Conservation (phyloP, 1,284 basidiomycete species). For the Hymenochaete sp. region DNA sequence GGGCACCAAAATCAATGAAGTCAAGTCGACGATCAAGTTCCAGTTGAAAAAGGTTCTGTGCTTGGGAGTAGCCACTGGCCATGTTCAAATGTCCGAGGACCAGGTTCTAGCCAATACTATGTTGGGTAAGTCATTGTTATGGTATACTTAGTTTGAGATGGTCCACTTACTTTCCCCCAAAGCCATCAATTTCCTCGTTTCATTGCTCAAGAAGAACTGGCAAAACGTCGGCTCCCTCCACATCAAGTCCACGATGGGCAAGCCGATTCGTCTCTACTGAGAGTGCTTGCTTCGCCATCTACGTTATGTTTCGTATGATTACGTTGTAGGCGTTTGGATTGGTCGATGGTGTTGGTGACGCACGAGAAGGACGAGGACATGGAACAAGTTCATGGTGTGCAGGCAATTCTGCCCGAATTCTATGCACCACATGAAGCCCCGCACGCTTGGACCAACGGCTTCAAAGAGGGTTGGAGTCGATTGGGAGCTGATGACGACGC, state of each 20-base stretch:
- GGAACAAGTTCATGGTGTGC: conserved; percentile 20
- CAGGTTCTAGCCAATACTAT: conserved; percentile 96
- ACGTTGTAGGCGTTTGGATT: conserved; percentile 8
- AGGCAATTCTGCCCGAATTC: conserved; percentile 33
- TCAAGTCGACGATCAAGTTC: conserved; percentile 99
- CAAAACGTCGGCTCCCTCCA: conserved; percentile 99
- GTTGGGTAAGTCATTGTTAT: conserved; percentile 56
- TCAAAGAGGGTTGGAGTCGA: conserved; percentile 55
- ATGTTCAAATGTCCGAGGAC: conserved; percentile 97
- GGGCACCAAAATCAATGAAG: conserved; percentile 86
- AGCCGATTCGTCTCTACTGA: conserved; percentile 91
- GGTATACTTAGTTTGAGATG: conserved; percentile 12
- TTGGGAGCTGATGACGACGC: conserved; percentile 94
- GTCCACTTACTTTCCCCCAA: conserved; percentile 5
- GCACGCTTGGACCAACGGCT: conserved; percentile 89
- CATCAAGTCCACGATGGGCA: conserved; percentile 99
- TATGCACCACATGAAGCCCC: conserved; percentile 82
- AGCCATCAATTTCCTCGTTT: conserved; percentile 99
- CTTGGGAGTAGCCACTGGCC: conserved; percentile 96
- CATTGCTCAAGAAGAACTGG: conserved; percentile 99
- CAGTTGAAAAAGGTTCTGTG: conserved; percentile 99
- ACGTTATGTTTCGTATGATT: conserved; percentile 12
- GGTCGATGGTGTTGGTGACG: conserved; percentile 5
- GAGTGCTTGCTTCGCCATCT: conserved; percentile 19
- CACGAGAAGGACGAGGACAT: conserved; percentile 15